phyloP scores from a whole-genome alignment of 257 asterid species.

The Solanum arcanum region DNA sequence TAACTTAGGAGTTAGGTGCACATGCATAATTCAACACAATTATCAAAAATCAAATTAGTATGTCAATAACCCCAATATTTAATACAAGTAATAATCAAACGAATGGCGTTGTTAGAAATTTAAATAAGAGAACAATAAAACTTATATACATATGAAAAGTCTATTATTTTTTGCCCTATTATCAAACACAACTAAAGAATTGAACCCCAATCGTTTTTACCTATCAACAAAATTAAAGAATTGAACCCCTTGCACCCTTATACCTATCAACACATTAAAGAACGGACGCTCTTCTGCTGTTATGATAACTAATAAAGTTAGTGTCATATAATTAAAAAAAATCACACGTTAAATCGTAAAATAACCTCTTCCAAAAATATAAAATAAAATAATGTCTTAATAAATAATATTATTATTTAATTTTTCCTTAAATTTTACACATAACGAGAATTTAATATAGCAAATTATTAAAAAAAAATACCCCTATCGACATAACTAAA shows the following conservation, averaged over 20 bases:
- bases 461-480: no score
- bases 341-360: no score
- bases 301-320: no score
- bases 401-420: no score
- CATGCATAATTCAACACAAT: background rate
- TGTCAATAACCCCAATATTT: background rate
- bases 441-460: fast-evolving
- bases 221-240: background rate
- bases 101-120: background rate
- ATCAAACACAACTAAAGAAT: background rate
- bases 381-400: no score
- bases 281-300: fast-evolving
- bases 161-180: background rate
- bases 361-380: fast-evolving
- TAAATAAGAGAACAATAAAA: background rate
- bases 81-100: background rate
- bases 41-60: background rate
- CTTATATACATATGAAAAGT: background rate
- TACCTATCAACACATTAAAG: background rate
- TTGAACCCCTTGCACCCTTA: background rate
- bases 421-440: no score
- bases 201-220: background rate
- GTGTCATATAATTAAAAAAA: fast-evolving
- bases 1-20: background rate
- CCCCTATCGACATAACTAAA: background rate